Evolutionary conservation across 2,329 filamentous ascomycete species (phyloP), one percentile per base, ranked within the genome.

Genomic region (Ceratocystis papillata): DNA sequence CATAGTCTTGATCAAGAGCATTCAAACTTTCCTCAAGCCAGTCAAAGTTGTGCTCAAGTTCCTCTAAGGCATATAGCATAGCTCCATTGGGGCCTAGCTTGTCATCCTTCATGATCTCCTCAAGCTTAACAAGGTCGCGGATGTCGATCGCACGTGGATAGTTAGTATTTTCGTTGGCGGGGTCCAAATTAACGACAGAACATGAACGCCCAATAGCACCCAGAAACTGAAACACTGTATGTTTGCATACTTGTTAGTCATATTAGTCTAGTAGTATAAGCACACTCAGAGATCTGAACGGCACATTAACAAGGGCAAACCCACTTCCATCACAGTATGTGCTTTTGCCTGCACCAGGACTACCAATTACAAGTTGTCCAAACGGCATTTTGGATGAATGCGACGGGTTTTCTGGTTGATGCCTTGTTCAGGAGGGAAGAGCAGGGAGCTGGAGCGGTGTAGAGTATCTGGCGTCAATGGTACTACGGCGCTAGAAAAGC

Each of bases 291-390:
- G 48, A 22, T 10, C 48, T 10, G 20, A 2, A n/a, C 45, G 28
- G 12, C 17, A 28, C 25, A 41, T 30, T 20, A 22, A 10, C 3
- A 10, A 50, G 30, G 12, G 17, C 5, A 44, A 41, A 72, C 84
- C 75, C 76, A 87, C 85, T 96, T 74, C 94, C 94, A 85, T 97
- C 90, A 80, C 93, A 97, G 75, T 96, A 96, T 6, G 94, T 99
- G 70, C 91, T 96, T 79, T 99, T 99, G 68, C 94, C 94, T 37
- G 91, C 86, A 72, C 94, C 94, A 5, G 94, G 94, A 70, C 92
- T 93, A n/a, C 94, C 94, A 72, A 96, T 86, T 46, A 96, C 86
- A 55, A 96, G 85, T 78, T 96, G 89, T 67, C 80, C 83, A 72
- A 85, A 85, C 62, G 83, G 81, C 83, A 85, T 85, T 33, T 71